These are phyloP conservation scores for Leucocoprinus leucothites DNA, from an alignment of 768 basidiomycete genomes.

Conservation along the genomic window DNA sequence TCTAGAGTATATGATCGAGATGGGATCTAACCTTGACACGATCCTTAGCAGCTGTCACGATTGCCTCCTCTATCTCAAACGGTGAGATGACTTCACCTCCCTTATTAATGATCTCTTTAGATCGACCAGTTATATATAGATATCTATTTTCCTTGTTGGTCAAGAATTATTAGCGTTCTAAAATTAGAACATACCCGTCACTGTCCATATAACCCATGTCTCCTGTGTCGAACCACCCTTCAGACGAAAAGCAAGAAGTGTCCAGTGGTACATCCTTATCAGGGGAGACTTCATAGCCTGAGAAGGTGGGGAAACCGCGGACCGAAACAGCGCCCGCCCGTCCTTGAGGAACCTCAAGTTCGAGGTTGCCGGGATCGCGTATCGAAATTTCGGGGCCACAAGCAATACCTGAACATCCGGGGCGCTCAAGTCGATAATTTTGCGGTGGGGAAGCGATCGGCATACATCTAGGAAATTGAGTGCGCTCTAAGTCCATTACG, in stretches of 20 bases:
- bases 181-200: conserved; percentile 31
- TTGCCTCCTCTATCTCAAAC: conserved; percentile 58
- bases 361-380: conserved; percentile 32
- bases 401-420: conserved; percentile 44
- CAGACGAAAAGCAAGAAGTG: conserved; percentile 43
- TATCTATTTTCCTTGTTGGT: conserved; percentile 20
- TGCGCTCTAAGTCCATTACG: conserved; percentile 11
- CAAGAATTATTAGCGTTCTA: background rate
- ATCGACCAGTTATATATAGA: conserved; percentile 51
- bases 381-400: conserved; percentile 47
- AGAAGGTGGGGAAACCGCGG: conserved; percentile 50
- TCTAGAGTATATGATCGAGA: background rate
- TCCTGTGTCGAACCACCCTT: conserved; percentile 54
- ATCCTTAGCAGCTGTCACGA: conserved; percentile 38
- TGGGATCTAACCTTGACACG: conserved; percentile 31
- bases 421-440: conserved; percentile 40
- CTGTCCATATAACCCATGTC: conserved; percentile 45
- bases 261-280: conserved; percentile 41
- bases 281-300: conserved; percentile 44
- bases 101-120: conserved; percentile 60
- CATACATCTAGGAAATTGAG: conserved; percentile 35
- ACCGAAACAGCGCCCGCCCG: conserved; percentile 51
- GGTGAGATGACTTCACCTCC: conserved; percentile 62
- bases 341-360: conserved; percentile 35
- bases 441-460: conserved; percentile 44